phyloP scores from a whole-genome alignment of 176 grass and related monocot species.

The Alopecurus myosuroides region DNA sequence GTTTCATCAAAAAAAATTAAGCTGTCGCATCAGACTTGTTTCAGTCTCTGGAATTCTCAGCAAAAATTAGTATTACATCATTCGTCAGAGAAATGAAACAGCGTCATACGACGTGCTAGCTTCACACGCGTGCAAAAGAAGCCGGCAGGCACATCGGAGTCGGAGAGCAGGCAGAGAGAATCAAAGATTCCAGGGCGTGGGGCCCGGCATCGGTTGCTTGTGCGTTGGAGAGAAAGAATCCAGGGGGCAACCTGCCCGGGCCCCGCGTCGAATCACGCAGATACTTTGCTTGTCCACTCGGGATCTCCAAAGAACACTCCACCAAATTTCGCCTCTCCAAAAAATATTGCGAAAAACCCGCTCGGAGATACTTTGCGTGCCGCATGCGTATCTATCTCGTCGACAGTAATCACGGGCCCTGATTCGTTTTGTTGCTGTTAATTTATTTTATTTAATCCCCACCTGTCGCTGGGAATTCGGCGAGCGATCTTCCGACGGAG shows the following conservation, averaged over 20 bases:
- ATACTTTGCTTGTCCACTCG: slow-evolving; percentile 62
- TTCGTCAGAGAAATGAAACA: background rate
- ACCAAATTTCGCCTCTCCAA: background rate
- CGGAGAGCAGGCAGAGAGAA: slow-evolving; percentile 8
- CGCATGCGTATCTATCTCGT: slow-evolving; percentile 4
- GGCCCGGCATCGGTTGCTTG: slow-evolving; percentile 7
- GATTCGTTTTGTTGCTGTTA: background rate
- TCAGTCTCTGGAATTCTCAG: background rate
- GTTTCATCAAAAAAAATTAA: background rate
- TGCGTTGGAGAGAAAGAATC: slow-evolving; percentile 17
- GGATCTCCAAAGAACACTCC: slow-evolving; percentile 30
- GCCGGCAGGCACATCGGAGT: background rate
- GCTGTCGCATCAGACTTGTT: background rate
- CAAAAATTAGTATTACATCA: background rate
- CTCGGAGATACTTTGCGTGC: slow-evolving; percentile 28
- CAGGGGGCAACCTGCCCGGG: slow-evolving; percentile 12
- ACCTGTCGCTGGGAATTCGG: slow-evolving; percentile 22
- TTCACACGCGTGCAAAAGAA: background rate
- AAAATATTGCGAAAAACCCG: background rate
- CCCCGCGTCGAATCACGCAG: slow-evolving; percentile 53
- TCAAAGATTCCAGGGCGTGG: slow-evolving; percentile 36
- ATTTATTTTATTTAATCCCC: background rate
- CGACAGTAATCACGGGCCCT: slow-evolving; percentile 13
- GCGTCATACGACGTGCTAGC: background rate
- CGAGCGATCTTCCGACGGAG: background rate